Percentiles rank a stretch among this genome's conserved stretches.
Conservation (phyloP, 257 asterid genomes). For the Penstemon davidsonii region DNA sequence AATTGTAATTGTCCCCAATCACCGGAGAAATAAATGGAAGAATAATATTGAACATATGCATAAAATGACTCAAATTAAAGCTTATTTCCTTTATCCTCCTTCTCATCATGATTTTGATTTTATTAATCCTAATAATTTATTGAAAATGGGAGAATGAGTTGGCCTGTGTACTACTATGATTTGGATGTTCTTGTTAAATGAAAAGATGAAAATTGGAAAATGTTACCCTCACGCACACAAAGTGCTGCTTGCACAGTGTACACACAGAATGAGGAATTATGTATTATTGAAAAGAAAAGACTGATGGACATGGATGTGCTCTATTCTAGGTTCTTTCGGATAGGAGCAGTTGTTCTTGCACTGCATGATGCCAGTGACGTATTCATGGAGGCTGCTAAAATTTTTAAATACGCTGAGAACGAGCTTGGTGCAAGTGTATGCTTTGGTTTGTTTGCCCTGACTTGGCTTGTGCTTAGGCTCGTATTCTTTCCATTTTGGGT, state of each 20-base stretch:
- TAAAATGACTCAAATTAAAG: not conserved
- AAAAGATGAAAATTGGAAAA: not conserved
- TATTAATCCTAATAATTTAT: not conserved
- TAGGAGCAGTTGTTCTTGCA: slow-evolving; percentile 77
- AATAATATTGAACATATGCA: not conserved
- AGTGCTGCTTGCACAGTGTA: not conserved
- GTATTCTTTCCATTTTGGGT: slow-evolving; percentile 85
- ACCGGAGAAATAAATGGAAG: not conserved
- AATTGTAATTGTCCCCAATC: not conserved
- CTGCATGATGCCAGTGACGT: slow-evolving; percentile 96
- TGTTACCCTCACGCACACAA: not conserved
- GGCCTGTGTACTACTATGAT: not conserved
- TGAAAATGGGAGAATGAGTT: slow-evolving; percentile 4
- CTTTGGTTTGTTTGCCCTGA: slow-evolving; percentile 80
- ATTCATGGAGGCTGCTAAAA: slow-evolving; percentile 92
- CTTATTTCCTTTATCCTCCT: not conserved
- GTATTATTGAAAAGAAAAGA: not conserved
- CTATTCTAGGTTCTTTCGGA: slow-evolving; percentile 67
- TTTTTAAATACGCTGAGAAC: slow-evolving; percentile 79
- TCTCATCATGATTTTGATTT: not conserved
- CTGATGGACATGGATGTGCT: slow-evolving; percentile 19
- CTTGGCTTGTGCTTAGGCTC: slow-evolving; percentile 89
- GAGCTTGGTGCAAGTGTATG: slow-evolving; percentile 82
- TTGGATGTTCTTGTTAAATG: slow-evolving; percentile 8
- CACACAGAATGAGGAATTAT: slow-evolving; percentile 3